These are phyloP conservation scores for Fusarium nanum DNA, from an alignment of 2,329 filamentous ascomycete genomes.

Conservation along the genomic window DNA sequence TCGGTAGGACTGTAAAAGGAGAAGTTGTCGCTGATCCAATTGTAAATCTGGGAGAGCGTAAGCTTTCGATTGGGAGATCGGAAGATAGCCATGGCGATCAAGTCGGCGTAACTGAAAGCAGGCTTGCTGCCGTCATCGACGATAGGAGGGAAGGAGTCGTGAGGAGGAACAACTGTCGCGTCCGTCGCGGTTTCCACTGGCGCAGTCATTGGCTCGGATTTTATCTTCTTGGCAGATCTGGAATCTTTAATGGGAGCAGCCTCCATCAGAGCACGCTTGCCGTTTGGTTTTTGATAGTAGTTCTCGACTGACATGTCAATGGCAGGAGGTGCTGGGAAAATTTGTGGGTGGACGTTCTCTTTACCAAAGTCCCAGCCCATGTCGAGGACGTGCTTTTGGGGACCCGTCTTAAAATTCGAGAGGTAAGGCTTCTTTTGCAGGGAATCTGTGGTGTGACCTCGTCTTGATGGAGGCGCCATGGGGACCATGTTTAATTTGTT, in stretches of 20 bases:
- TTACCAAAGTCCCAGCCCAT: constrained; percentile 59
- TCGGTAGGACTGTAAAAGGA: constrained; percentile 87
- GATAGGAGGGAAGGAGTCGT: constrained; percentile 82
- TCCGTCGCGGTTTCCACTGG: constrained; percentile 8
- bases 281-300: constrained; percentile 64
- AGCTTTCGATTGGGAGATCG: constrained; percentile 84
- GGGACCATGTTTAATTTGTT: constrained; percentile 74
- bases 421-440: constrained; percentile 74
- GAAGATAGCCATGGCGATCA: constrained; percentile 97
- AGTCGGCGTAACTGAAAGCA: constrained; percentile 89
- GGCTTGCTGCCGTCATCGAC: constrained; percentile 91
- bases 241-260: constrained; percentile 78
- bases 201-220: constrained; percentile 59
- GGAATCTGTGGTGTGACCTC: constrained; percentile 71
- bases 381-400: constrained; percentile 64
- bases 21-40: constrained; percentile 98
- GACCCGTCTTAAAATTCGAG: constrained; percentile 68
- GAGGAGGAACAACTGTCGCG: constrained; percentile 65
- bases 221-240: constrained; percentile 74
- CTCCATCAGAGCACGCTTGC: constrained; percentile 76
- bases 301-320: constrained; percentile 64
- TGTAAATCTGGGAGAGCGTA: constrained; percentile 96
- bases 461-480: constrained; percentile 72
- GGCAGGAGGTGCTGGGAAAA: constrained; percentile 61
- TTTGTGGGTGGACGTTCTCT: constrained; percentile 66